Percentiles rank a stretch among this genome's conserved stretches.
Conservation (phyloP, 441 rosid genomes). For the Euphorbia celastroides region DNA sequence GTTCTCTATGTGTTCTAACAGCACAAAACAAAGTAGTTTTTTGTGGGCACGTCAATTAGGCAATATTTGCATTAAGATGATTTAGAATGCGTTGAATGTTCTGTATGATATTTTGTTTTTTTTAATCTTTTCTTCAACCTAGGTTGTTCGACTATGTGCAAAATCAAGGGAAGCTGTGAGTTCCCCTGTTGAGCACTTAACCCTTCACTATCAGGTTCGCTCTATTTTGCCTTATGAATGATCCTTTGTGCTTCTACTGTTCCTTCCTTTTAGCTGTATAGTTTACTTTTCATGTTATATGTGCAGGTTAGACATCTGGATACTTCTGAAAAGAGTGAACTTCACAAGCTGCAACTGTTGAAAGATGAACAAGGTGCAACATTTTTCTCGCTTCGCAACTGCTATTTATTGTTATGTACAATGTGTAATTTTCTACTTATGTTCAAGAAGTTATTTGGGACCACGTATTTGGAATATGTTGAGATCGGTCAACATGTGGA, state of each 20-base stretch:
- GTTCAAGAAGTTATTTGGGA: background rate
- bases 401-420: too few relatives aligned
- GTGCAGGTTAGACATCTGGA: constrained; percentile 96
- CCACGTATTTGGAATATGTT: background rate
- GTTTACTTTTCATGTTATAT: background rate
- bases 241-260: too few relatives aligned
- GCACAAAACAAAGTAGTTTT: background rate
- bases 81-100: background rate
- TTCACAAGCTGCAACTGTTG: constrained; percentile 92
- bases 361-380: constrained; percentile 97
- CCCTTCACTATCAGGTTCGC: constrained; percentile 97
- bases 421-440: background rate
- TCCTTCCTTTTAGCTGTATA: too few relatives aligned
- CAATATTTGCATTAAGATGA: background rate
- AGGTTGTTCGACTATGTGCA: constrained; percentile 99
- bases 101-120: constrained; percentile 13
- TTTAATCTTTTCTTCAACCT: constrained; percentile 5
- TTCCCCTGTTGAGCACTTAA: constrained; percentile 98
- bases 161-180: constrained; percentile 99
- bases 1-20: background rate
- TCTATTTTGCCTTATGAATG: constrained; percentile 7
- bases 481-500: background rate
- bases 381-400: background rate
- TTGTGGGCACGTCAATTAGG: too few relatives aligned
- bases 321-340: constrained; percentile 98